Evolutionary conservation across 1,284 basidiomycete species (phyloP), one percentile per base, ranked within the genome.

Genomic region (Tilletia indica): DNA sequence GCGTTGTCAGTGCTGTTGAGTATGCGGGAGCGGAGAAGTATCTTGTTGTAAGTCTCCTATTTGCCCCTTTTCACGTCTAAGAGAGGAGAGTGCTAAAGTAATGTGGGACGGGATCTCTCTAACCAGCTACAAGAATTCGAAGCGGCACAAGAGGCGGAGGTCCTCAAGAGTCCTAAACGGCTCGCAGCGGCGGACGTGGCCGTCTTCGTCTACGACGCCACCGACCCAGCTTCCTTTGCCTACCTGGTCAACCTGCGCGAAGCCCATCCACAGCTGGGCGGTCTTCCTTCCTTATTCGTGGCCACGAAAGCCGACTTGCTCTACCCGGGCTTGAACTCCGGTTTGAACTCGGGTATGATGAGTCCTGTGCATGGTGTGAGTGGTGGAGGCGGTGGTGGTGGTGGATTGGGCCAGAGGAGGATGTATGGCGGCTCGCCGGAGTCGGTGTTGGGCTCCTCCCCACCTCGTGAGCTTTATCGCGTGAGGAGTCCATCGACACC

Each of bases 301-400:
- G 96, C 97, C 14, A 99, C 96, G 45, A 99, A 99, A 86, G 94
- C 94, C 8, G 96, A 99, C 84, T 88, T 97, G 48, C 96, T 99
- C 85, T 58, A 58, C 21, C 90, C 98, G 61, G 21, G 56, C 25
- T 31, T 58, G 11, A 34, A 25, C 56, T 31, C 56, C 1, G 14
- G 12, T 2, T 12, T 34, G 21, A 21, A 3, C 25, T 54, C 51
- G 16, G 56, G 56, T 4, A 58, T 58, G 56, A 58, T 58, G 56
- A 58, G 56, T 31, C 56, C 56, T 21, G 56, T 58, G 21, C 19
- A 11, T 58, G 56, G 56, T 2, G 34, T 58, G 56, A 6, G 21
- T 21, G 34, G 56, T 6, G 51, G 51, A 5, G 19, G 51, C 8
- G 51, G 51, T 8, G 25, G 25, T 31, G 25, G 25, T 31, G 25